These are phyloP conservation scores for Ceratocystis variospora DNA, from an alignment of 2,329 filamentous ascomycete genomes.

Conservation along the genomic window DNA sequence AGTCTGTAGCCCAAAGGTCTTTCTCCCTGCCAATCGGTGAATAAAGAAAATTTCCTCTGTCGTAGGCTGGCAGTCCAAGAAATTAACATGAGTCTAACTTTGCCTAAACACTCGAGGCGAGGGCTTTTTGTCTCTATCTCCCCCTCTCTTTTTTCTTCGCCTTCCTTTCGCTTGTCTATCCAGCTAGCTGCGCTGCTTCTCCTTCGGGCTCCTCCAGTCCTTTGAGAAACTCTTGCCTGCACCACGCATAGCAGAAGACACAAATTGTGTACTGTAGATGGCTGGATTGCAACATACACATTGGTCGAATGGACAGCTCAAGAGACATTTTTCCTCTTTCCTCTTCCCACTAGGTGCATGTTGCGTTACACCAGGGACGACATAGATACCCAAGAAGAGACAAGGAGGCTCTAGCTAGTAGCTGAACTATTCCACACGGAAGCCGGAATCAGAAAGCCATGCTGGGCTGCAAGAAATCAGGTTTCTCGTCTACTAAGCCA, in stretches of 20 bases:
- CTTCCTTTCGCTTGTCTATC: not conserved
- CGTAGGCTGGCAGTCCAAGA: too few relatives aligned
- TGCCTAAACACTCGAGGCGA: too few relatives aligned
- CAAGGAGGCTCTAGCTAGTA: not conserved
- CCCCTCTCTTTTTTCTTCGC: not conserved
- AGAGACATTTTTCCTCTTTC: not conserved
- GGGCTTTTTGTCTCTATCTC: too few relatives aligned
- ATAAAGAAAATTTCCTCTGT: too few relatives aligned
- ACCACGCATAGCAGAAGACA: not conserved
- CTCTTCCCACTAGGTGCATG: not conserved
- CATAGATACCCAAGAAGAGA: not conserved
- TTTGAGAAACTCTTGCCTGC: not conserved
- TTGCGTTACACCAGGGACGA: not conserved
- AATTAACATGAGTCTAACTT: too few relatives aligned
- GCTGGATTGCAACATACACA: not conserved
- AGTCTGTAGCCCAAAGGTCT: not conserved
- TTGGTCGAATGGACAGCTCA: not conserved
- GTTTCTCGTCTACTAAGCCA: too few relatives aligned
- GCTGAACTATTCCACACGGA: not conserved
- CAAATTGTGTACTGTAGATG: not conserved
- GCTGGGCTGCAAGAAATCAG: not conserved
- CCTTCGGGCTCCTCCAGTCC: not conserved
- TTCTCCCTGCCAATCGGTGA: not conserved
- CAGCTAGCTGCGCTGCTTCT: not conserved
- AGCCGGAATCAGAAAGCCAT: not conserved